A percentile compares a stretch with the other conserved stretches of the same genome.
phyloP scores from a whole-genome alignment of 2,329 filamentous ascomycete genomes.

The Aphanocladium album region DNA sequence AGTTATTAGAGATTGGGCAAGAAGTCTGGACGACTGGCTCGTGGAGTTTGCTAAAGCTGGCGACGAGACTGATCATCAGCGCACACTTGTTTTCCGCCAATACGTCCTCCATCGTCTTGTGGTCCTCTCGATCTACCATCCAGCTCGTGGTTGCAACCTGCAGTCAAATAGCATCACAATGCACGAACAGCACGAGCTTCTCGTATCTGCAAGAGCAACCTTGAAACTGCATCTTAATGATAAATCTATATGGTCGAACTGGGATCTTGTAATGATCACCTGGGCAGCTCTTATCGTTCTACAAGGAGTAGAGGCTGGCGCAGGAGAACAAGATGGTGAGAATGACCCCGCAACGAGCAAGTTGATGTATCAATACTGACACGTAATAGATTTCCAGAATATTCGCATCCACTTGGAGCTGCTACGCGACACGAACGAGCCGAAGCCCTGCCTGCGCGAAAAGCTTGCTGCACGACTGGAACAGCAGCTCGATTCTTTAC shows the following conservation, averaged over 20 bases:
- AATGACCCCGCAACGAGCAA: neutral
- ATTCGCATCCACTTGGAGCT: constrained; percentile 26
- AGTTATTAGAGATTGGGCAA: constrained; percentile 38
- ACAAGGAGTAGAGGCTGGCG: constrained; percentile 35
- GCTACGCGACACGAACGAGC: constrained; percentile 25
- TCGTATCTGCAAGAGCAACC: constrained; percentile 36
- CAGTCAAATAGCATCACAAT: constrained; percentile 33
- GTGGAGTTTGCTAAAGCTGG: constrained; percentile 30
- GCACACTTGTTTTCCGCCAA: constrained; percentile 33
- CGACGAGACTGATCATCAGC: constrained; percentile 28
- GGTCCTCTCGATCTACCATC: constrained; percentile 39
- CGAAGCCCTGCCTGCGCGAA: constrained; percentile 21
- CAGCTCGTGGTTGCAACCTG: constrained; percentile 34
- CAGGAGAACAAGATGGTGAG: constrained; percentile 33
- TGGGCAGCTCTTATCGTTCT: constrained; percentile 40
- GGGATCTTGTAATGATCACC: constrained; percentile 39
- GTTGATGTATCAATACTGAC: neutral
- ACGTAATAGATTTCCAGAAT: constrained; percentile 20
- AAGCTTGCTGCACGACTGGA: constrained; percentile 23
- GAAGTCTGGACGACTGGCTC: constrained; percentile 37
- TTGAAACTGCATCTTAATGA: constrained; percentile 36
- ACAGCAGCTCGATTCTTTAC: constrained; percentile 21
- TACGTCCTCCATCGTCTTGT: constrained; percentile 37
- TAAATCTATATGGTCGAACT: constrained; percentile 38
- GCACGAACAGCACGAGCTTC: constrained; percentile 35